Percentiles rank a stretch among this genome's conserved stretches.
phyloP scores from a whole-genome alignment of 169 alveolate genomes.

The Besnoitia besnoiti region DNA sequence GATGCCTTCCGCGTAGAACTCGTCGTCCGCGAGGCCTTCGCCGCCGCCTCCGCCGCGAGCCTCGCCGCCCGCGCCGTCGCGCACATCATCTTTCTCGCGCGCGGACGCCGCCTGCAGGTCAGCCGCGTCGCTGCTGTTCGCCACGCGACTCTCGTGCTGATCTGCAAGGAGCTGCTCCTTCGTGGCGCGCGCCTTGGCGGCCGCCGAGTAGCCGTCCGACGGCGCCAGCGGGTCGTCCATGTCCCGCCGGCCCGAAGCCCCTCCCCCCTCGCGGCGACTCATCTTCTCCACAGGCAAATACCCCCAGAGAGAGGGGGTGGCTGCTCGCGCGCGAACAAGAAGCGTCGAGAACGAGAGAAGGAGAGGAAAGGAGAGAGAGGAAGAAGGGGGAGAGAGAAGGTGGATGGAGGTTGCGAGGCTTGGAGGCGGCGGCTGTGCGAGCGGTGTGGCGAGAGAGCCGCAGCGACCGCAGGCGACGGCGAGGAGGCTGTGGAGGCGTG shows the following conservation, averaged over 20 bases:
- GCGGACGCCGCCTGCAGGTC: background rate
- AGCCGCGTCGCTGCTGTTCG: background rate
- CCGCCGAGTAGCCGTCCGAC: background rate
- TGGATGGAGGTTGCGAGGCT: background rate
- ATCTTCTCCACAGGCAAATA: background rate
- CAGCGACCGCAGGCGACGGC: background rate
- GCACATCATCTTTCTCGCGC: background rate
- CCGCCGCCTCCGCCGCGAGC: background rate
- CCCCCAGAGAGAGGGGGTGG: background rate
- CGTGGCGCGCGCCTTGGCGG: background rate
- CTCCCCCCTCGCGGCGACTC: background rate
- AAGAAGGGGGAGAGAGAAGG: background rate
- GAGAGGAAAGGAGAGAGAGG: background rate
- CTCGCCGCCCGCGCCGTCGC: background rate
- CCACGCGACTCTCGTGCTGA: background rate
- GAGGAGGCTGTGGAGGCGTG: no score
- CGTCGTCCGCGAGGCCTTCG: background rate
- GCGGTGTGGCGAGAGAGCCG: background rate
- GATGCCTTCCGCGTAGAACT: conserved; percentile 1
- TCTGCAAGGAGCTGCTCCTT: background rate
- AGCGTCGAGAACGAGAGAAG: background rate
- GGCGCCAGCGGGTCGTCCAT: conserved; percentile 1
- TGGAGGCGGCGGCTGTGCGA: background rate
- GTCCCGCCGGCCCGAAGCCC: background rate
- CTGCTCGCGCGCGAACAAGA: no score